Evolutionary conservation across 2,329 filamentous ascomycete genomes (phyloP).

Genomic region (Cladobotryum protrusum): DNA sequence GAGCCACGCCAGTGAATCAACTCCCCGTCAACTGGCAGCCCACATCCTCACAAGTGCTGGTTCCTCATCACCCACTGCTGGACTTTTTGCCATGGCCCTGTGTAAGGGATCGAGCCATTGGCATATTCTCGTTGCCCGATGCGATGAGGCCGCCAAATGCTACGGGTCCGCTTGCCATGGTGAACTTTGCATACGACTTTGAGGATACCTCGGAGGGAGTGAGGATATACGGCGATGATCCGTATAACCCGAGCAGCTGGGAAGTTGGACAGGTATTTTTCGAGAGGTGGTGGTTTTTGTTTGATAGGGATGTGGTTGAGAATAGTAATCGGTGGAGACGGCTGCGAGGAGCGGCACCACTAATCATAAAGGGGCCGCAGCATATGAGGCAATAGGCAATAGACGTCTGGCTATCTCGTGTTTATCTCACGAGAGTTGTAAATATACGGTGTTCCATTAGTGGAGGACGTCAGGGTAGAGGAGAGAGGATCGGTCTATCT

Average conservation of each 20-base stretch:
- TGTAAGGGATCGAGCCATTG: constrained; percentile 47
- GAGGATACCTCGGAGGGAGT: constrained; percentile 49
- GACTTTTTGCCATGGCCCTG: constrained; percentile 54
- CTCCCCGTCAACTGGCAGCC: constrained; percentile 45
- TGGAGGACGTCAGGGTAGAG: no score
- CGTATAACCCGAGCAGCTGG: constrained; percentile 44
- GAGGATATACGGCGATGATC: constrained; percentile 43
- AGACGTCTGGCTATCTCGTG: not conserved
- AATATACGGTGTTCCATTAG: not conserved
- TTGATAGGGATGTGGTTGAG: constrained; percentile 47
- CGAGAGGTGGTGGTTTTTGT: constrained; percentile 55
- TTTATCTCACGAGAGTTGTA: not conserved
- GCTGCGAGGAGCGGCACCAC: constrained; percentile 36
- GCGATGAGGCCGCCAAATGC: constrained; percentile 41
- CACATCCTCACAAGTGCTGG: constrained; percentile 40
- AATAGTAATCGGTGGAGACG: constrained; percentile 46
- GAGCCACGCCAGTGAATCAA: constrained; percentile 26
- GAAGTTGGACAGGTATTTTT: constrained; percentile 54
- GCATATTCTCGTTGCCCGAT: constrained; percentile 43
- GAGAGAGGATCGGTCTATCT: no score
- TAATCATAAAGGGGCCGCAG: constrained; percentile 13
- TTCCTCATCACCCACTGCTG: constrained; percentile 51
- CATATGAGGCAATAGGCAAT: not conserved
- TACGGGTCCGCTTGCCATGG: constrained; percentile 39
- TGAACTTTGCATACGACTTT: constrained; percentile 50